Conservation (phyloP, 345 rosid genomes). For the Pelargonium nanum region DNA sequence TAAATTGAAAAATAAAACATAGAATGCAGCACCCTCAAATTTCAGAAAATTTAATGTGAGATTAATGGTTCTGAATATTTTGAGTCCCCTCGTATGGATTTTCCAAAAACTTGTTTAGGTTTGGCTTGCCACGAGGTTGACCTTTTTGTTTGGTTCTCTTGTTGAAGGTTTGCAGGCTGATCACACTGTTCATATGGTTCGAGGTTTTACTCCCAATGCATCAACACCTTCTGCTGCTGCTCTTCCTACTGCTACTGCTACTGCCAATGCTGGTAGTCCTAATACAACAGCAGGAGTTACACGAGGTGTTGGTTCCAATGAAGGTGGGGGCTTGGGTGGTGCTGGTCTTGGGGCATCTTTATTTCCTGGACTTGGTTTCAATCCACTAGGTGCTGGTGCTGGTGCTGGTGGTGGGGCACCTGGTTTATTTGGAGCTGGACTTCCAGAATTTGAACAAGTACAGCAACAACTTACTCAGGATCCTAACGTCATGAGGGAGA, state of each 20-base stretch:
- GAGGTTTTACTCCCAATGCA: slow-evolving; percentile 54
- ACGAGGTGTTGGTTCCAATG: slow-evolving; percentile 48
- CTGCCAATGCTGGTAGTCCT: slow-evolving; percentile 32
- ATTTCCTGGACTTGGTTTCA: slow-evolving; percentile 70
- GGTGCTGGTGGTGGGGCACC: slow-evolving; percentile 46
- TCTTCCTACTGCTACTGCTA: slow-evolving; percentile 34
- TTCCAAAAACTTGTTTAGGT: not conserved
- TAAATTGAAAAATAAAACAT: no score
- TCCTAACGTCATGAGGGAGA: slow-evolving; percentile 74
- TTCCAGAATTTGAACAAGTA: slow-evolving; percentile 68
- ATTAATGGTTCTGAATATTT: not conserved
- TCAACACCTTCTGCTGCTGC: slow-evolving; percentile 39
- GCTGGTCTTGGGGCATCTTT: slow-evolving; percentile 50
- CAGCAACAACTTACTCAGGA: slow-evolving; percentile 73
- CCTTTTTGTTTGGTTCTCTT: slow-evolving; percentile 2
- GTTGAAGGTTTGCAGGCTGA: slow-evolving; percentile 78
- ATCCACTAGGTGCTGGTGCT: slow-evolving; percentile 46
- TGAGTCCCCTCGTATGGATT: not conserved
- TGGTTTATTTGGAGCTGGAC: slow-evolving; percentile 54
- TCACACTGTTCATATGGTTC: slow-evolving; percentile 87
- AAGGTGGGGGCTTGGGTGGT: slow-evolving; percentile 33
- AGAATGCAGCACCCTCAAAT: no score
- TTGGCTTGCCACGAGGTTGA: not conserved
- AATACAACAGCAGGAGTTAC: slow-evolving; percentile 38
- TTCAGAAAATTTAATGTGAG: no score